Base-by-base conservation (phyloP, 2,329 filamentous ascomycete species). In the Daldinia eschscholtzii region DNA sequence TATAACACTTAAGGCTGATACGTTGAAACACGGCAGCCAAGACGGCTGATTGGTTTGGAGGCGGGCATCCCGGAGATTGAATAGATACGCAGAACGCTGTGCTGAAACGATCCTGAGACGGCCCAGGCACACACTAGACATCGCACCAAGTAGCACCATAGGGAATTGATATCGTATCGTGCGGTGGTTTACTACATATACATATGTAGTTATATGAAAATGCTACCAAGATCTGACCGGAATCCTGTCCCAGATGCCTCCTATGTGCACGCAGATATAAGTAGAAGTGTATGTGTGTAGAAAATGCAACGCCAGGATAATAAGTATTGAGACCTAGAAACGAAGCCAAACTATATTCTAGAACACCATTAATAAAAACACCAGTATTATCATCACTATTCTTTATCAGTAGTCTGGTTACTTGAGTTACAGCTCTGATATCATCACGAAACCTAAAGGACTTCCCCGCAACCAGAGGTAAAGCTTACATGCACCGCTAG, bases 51-150 rank as follows among this genome's bases (percentile, higher is more conserved):
- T 67, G 55, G 64, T 37, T 42, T 18, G 55, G 20, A 23, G 20
- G 50, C n/a, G 26, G 35, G 35, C 35, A 26, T 35, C 23, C 20
- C 18, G 57, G 44, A 28, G 50, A 55, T 60, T 44, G 48, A 26
- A 13, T 35, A 58, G 42, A 15, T 55, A 30, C 57, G 57, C 15
- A 61, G 18, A 61, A 61, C 60, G 55, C 58, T n/a, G 61, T 64
- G 61, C 61, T 73, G 70, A 74, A 73, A 75, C 71, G 18, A 57
- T 68, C 52, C 73, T 75, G 74, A 75, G 74, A 75, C 74, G 72
- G 15, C 41, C 53, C 26, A 28, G 39, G 41, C 41, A 33, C 41
- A 33, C 15, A 44, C 39, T 44, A 33, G 46, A 52, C 12, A 12
- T 26, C 52, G 52, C 18, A 55, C 15, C 52, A 2, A 55, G 33